These are phyloP conservation scores for Coprinopsis sp. DNA, from an alignment of 768 basidiomycete species.

Conservation along the genomic window DNA sequence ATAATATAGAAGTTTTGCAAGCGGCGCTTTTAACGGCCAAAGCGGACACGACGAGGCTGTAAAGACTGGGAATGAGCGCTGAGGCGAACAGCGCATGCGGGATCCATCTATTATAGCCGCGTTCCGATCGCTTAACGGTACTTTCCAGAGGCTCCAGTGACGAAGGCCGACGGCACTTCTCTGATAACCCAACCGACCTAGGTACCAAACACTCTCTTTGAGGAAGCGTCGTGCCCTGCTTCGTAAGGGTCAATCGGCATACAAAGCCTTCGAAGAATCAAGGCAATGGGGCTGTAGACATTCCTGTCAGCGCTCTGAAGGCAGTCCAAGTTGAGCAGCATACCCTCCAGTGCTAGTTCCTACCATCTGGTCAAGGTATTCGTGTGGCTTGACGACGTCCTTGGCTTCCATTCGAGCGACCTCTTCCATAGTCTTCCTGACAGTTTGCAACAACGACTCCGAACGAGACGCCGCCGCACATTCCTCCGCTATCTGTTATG, in stretches of 20 bases:
- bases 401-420: constrained; percentile 18
- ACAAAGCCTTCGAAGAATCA: constrained; percentile 34
- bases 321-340: background rate
- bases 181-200: too few relatives aligned
- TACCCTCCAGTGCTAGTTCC: constrained; percentile 34
- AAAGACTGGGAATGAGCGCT: background rate
- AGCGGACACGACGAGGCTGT: constrained; percentile 16
- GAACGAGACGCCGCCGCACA: constrained; percentile 30
- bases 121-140: constrained; percentile 20
- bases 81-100: constrained; percentile 23
- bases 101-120: constrained; percentile 22
- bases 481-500: constrained; percentile 29
- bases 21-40: constrained; percentile 20
- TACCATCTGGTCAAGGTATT: constrained; percentile 32
- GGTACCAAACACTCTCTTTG: constrained; percentile 28
- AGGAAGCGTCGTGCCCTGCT: constrained; percentile 20
- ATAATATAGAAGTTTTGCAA: constrained; percentile 24
- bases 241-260: constrained; percentile 32
- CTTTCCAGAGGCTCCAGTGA: too few relatives aligned
- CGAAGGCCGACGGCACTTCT: too few relatives aligned
- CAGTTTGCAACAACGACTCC: constrained; percentile 26
- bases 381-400: constrained; percentile 21
- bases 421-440: constrained; percentile 27
- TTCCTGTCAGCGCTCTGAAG: background rate
- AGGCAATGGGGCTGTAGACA: constrained; percentile 25